These are phyloP conservation scores for Helotiales sp. DNA, from an alignment of 2,329 filamentous ascomycete species.

Conservation along the genomic window DNA sequence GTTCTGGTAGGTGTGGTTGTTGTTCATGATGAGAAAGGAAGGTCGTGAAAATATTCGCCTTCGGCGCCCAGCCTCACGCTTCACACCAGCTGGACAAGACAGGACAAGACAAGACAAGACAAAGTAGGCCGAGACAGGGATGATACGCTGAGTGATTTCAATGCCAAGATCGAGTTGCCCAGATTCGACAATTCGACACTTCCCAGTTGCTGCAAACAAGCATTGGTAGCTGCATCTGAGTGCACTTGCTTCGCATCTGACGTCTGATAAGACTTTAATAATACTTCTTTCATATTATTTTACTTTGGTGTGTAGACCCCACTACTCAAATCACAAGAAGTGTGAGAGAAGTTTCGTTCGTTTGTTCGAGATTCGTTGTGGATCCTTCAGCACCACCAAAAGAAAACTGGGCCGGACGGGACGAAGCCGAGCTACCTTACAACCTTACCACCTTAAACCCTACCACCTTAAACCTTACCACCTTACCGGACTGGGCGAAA, in stretches of 20 bases:
- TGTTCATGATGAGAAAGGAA: constrained; percentile 1
- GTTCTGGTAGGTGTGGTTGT: not conserved
- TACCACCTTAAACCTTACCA: no score
- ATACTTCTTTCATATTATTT: not conserved
- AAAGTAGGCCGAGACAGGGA: not conserved
- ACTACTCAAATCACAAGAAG: not conserved
- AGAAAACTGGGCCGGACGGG: not conserved
- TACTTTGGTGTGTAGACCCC: not conserved
- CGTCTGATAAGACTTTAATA: not conserved
- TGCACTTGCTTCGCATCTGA: not conserved
- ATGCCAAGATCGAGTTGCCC: constrained; percentile 6
- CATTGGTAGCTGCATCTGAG: not conserved
- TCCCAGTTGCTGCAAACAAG: not conserved
- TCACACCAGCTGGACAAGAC: not conserved
- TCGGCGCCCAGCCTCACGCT: not conserved
- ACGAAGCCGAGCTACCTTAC: constrained; percentile 1
- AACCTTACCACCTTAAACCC: no score
- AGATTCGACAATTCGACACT: constrained; percentile 8
- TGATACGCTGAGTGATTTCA: not conserved
- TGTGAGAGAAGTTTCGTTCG: not conserved
- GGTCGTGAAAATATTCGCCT: not conserved
- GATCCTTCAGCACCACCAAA: no score
- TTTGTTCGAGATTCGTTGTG: no score
- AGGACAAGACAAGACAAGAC: not conserved
- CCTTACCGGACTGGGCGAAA: not conserved